These are phyloP conservation scores for Diplodia scrobiculata DNA, from an alignment of 2,329 filamentous ascomycete genomes.

Conservation along the genomic window DNA sequence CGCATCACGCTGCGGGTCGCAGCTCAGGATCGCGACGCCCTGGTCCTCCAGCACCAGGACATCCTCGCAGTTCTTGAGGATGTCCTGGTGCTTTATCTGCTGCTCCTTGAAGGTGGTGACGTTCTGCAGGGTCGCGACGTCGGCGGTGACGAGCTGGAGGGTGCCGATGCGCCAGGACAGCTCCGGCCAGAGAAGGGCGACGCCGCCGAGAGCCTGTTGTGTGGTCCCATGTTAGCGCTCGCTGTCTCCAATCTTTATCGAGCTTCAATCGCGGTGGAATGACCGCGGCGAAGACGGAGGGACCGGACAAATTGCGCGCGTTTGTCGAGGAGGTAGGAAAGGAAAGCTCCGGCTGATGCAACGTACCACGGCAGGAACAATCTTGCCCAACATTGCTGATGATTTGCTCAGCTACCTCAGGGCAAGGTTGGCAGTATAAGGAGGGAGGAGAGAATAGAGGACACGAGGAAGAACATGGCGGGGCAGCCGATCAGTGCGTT, in stretches of 20 bases:
- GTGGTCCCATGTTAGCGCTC: neutral
- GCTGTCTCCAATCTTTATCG: too few species aligned
- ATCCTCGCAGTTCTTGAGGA: constrained; percentile 51
- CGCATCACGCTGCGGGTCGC: constrained; percentile 47
- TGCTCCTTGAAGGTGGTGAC: constrained; percentile 36
- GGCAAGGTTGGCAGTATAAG: neutral
- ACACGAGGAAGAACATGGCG: neutral
- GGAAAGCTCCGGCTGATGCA: neutral
- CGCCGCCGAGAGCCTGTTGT: constrained; percentile 16
- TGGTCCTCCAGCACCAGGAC: constrained; percentile 43
- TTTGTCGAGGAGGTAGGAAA: neutral
- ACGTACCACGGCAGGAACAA: constrained; percentile 26
- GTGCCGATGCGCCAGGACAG: constrained; percentile 12
- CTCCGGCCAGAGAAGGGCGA: constrained; percentile 25
- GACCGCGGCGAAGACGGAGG: neutral
- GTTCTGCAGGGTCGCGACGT: constrained; percentile 31
- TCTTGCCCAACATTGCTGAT: constrained; percentile 24
- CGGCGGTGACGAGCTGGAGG: constrained; percentile 10
- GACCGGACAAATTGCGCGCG: neutral
- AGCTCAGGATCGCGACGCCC: constrained; percentile 48
- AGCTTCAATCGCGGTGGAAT: neutral
- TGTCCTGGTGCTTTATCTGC: constrained; percentile 42
- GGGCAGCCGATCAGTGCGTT: constrained; percentile 11
- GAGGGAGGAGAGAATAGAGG: neutral
- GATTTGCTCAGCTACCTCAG: neutral